phyloP scores from a whole-genome alignment of 371 early-diverging fungal species.

The Apophysomyces elegans region DNA sequence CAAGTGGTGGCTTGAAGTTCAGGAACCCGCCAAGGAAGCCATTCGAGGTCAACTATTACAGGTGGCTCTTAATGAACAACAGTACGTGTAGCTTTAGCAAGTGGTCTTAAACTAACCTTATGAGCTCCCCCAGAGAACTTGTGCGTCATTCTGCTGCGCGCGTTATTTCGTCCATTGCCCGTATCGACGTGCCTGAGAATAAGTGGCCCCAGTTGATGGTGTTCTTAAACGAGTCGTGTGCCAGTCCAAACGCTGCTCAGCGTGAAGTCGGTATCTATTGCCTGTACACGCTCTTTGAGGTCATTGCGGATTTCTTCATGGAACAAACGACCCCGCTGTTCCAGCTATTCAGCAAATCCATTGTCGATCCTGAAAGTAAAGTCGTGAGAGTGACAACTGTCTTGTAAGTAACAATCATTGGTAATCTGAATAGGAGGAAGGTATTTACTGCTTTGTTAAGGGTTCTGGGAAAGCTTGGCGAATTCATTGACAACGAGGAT shows the following conservation, averaged over 20 bases:
- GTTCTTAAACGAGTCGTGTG: conserved; percentile 79
- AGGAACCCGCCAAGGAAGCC: conserved; percentile 50
- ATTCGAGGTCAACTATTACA: conserved; percentile 71
- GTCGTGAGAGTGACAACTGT: conserved; percentile 80
- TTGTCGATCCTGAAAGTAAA: conserved; percentile 85
- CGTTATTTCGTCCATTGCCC: conserved; percentile 86
- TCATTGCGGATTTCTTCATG: conserved; percentile 73
- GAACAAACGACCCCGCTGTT: conserved; percentile 71
- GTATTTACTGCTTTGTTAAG: conserved; percentile 21
- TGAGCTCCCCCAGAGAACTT: conserved; percentile 53
- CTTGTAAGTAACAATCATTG: conserved; percentile 46
- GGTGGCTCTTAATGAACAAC: conserved; percentile 72
- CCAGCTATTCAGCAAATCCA: conserved; percentile 70
- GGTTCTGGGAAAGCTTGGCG: conserved; percentile 85
- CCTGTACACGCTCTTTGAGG: conserved; percentile 83
- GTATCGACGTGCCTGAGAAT: conserved; percentile 76
- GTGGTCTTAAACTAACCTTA: neutral
- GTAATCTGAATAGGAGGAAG: neutral
- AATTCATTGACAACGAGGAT: conserved; percentile 77
- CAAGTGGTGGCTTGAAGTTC: conserved; percentile 76
- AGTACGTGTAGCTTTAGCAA: conserved; percentile 43
- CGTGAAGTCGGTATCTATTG: conserved; percentile 90
- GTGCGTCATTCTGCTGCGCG: conserved; percentile 83
- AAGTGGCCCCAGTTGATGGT: conserved; percentile 81
- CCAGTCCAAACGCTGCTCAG: conserved; percentile 69